Conservation (phyloP, 108 stramenopile species). For the Cyclotella choctawhatcheeana region DNA sequence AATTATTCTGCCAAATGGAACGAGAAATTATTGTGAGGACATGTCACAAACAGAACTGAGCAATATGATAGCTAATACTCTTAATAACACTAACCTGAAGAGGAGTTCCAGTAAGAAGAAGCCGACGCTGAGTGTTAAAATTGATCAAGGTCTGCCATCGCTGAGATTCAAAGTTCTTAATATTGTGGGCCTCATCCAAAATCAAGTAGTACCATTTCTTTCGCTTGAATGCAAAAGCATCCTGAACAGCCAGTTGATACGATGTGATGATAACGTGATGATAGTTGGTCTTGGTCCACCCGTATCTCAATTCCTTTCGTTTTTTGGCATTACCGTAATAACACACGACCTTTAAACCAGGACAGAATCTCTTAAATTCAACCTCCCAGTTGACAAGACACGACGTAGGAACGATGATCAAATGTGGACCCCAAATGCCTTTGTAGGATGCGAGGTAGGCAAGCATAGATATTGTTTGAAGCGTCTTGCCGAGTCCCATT, state of each 20-base stretch:
- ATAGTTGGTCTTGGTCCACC: constrained; percentile 95
- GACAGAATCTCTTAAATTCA: constrained; percentile 95
- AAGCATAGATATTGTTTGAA: constrained; percentile 95
- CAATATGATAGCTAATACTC: no score
- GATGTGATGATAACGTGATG: constrained; percentile 96
- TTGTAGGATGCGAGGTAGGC: constrained; percentile 93
- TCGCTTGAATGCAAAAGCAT: constrained; percentile 93
- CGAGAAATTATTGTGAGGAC: background rate
- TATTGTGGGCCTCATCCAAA: constrained; percentile 98
- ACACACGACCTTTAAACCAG: constrained; percentile 91
- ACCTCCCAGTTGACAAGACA: constrained; percentile 99
- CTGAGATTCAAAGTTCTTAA: constrained; percentile 98
- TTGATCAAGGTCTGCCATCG: constrained; percentile 99
- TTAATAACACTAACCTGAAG: constrained; percentile 74
- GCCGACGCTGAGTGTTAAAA: constrained; percentile 94
- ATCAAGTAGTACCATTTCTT: constrained; percentile 98
- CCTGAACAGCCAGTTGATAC: constrained; percentile 97
- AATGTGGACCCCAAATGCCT: constrained; percentile 99
- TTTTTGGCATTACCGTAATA: constrained; percentile 96
- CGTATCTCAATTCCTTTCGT: constrained; percentile 89
- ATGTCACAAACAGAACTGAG: no score
- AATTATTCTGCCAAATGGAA: constrained; percentile 68
- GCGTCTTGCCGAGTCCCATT: constrained; percentile 74
- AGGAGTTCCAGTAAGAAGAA: constrained; percentile 95
- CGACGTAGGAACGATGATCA: constrained; percentile 96